Base-by-base conservation (phyloP, 495 filamentous ascomycete species). In the Lophium mytilinum region DNA sequence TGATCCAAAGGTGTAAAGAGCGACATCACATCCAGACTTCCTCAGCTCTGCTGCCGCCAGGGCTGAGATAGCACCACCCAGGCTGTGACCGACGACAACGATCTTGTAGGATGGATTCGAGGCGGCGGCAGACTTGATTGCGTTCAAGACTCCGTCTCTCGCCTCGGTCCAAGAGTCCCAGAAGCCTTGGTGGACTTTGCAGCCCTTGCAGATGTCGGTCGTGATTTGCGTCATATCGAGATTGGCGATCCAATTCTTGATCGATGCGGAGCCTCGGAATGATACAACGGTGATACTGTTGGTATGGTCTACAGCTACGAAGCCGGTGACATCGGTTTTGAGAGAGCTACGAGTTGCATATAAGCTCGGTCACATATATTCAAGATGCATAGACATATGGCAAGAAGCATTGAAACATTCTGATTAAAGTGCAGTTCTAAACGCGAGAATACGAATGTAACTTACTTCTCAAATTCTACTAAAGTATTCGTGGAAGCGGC, bases 241-340 rank as follows among this genome's bases (percentile, higher is more conserved):
- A 66, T 92, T 79, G 30, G 82, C 74, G 49, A 90, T 72, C 80
- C 79, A 91, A 67, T 85, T 91, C 37, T 74, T 71, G 50, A 85
- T 24, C 14, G 80, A 81, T 9, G 74, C 58, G 34, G 76, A 79
- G 53, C 89, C 89, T 30, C 84, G 80, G 73, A 90, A 85, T 12
- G 84, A 76, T 34, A 89, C 69, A 43, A 91, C 77, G 42, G 90
- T 81, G 7, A 80, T 58, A 15, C 74, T 59, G 58, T 81, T 83
- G 35, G 78, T 82, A 19, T 70, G 61, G 69, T 93, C 89, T n/a
- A 76, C 70, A 14, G 82, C 83, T 14, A 90, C 68, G 62, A 82
- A 86, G 18, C 89, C 89, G 9, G 82, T 77, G 8, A 81, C 80
- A 58, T 87, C 85, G 9, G 84, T 80, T 4, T 71, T 49, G 33